Evolutionary conservation across 352 stramenopile genomes (phyloP).

Genomic region (Thraustotheca clavata): DNA sequence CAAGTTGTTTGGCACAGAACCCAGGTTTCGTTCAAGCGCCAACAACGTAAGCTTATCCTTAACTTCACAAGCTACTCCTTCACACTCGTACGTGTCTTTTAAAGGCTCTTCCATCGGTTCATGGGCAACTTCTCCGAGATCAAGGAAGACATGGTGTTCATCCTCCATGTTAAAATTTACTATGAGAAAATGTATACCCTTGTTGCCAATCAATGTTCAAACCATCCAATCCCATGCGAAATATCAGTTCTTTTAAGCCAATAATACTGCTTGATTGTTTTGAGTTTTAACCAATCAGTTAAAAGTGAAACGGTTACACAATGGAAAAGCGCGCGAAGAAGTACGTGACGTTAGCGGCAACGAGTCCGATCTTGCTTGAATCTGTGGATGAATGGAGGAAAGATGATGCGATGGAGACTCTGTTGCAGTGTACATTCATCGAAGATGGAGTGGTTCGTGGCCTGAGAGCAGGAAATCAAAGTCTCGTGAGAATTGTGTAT

Average conservation of each 20-base stretch:
- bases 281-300: neutral
- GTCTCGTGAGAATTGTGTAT: neutral
- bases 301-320: neutral
- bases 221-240: neutral
- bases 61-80: conserved; percentile 37
- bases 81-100: neutral
- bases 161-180: neutral
- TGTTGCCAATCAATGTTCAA: neutral
- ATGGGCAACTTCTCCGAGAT: neutral
- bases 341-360: neutral
- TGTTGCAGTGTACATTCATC: neutral
- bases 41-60: conserved; percentile 23
- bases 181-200: neutral
- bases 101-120: neutral
- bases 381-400: neutral
- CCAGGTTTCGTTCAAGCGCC: conserved; percentile 36
- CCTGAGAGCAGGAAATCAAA: neutral
- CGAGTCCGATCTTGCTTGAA: neutral
- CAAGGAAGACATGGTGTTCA: neutral
- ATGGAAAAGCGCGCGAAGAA: neutral
- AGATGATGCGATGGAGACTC: neutral
- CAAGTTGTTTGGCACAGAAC: conserved; percentile 46
- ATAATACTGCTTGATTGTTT: too few species aligned
- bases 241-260: neutral
- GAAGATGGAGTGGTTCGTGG: neutral